These are phyloP conservation scores for Podila verticillata DNA, from an alignment of 192 early-diverging fungal species.

Conservation along the genomic window DNA sequence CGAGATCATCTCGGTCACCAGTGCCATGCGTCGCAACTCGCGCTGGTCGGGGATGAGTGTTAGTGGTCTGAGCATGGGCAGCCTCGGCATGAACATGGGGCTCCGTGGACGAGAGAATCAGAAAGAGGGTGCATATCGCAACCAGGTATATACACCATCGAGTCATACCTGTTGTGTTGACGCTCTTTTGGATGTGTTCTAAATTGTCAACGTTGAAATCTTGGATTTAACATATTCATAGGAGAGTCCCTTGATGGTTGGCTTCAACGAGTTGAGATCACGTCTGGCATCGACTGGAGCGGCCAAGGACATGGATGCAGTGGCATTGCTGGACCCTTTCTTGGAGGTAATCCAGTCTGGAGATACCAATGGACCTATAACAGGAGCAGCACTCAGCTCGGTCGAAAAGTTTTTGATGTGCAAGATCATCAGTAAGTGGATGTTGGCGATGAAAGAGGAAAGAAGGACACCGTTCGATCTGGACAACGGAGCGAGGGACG, in stretches of 20 bases:
- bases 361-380: conserved; percentile 95
- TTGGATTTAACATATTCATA: conserved; percentile 17
- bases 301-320: conserved; percentile 69
- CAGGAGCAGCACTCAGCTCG: conserved; percentile 87
- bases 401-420: conserved; percentile 92
- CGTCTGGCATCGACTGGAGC: conserved; percentile 68
- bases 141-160: conserved; percentile 46
- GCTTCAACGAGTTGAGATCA: conserved; percentile 72
- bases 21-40: conserved; percentile 84
- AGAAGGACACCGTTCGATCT: neutral
- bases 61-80: conserved; percentile 64
- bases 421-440: conserved; percentile 69
- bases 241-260: conserved; percentile 74
- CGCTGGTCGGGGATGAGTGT: conserved; percentile 76
- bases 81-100: conserved; percentile 69
- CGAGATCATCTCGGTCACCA: conserved; percentile 79
- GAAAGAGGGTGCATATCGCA: conserved; percentile 57
- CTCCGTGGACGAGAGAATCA: conserved; percentile 55
- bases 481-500: no score
- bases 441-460: conserved; percentile 3
- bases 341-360: conserved; percentile 92
- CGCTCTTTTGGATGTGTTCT: neutral
- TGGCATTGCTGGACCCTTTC: conserved; percentile 87
- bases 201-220: neutral
- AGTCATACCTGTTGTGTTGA: neutral